Conservation (phyloP, 768 basidiomycete species). For the Mrakia hoshinonis region DNA sequence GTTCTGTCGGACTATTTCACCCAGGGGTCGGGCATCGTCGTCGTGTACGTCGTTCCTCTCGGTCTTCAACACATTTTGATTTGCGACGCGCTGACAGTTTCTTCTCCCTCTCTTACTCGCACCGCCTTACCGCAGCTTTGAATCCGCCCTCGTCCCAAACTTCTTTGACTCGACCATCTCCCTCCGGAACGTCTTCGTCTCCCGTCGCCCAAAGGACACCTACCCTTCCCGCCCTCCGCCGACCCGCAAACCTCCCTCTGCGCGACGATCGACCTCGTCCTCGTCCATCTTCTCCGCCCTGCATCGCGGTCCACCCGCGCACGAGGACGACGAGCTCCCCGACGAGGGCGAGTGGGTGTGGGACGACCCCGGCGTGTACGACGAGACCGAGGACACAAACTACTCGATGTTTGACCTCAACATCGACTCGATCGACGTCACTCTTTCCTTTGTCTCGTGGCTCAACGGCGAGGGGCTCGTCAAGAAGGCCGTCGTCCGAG, state of each 20-base stretch:
- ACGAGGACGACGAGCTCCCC: conserved; percentile 9
- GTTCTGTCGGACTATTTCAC: conserved; percentile 89
- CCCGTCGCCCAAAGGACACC: conserved; percentile 54
- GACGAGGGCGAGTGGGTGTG: conserved; percentile 5
- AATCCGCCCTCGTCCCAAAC: conserved; percentile 94
- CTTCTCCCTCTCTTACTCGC: not conserved
- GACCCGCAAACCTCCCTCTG: not conserved
- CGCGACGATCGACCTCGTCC: not conserved
- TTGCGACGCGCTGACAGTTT: no score
- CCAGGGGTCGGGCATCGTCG: conserved; percentile 79
- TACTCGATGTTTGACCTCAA: conserved; percentile 88
- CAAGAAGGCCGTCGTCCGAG: conserved; percentile 81
- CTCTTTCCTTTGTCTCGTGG: conserved; percentile 82
- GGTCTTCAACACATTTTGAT: no score
- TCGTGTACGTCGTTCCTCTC: conserved; percentile 48
- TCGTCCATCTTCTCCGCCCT: conserved; percentile 15
- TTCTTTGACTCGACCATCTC: conserved; percentile 94
- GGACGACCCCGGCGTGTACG: not conserved
- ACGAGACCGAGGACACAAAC: conserved; percentile 44
- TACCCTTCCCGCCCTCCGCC: conserved; percentile 8
- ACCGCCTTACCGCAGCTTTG: conserved; percentile 48
- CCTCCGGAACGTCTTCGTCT: conserved; percentile 93
- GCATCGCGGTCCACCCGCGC: not conserved
- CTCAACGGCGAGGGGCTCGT: conserved; percentile 90
- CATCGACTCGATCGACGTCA: conserved; percentile 91